A percentile compares a stretch with the other conserved stretches of the same genome.
Evolutionary conservation across 177 flowering plant genomes (phyloP).

Genomic region (Vitis hybrid): DNA sequence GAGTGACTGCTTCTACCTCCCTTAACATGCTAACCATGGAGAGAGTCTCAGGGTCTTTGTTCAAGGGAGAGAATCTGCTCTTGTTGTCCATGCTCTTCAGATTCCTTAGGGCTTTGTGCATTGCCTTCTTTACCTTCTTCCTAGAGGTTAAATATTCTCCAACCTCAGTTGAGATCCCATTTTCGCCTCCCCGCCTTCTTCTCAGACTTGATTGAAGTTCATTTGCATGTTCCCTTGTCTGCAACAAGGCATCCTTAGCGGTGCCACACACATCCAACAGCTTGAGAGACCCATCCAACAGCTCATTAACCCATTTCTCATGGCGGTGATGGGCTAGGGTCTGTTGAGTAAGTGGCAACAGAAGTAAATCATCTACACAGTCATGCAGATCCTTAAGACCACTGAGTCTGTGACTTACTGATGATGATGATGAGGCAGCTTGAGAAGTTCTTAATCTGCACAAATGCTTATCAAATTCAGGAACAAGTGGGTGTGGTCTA

Average conservation of each 20-base stretch:
- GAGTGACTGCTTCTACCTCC: constrained; percentile 30
- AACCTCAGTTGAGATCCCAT: constrained; percentile 10
- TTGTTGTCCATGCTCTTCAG: constrained; percentile 20
- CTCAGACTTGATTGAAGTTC: constrained; percentile 37
- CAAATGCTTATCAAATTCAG: constrained; percentile 19
- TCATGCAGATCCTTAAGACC: constrained; percentile 29
- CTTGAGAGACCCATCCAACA: constrained; percentile 37
- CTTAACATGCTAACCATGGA: constrained; percentile 19
- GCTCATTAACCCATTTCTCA: constrained; percentile 13
- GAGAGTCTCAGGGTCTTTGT: constrained; percentile 16
- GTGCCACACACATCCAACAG: constrained; percentile 32
- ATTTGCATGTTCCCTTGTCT: constrained; percentile 21
- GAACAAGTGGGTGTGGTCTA: constrained; percentile 16
- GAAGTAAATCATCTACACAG: constrained; percentile 28
- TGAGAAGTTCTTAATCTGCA: constrained; percentile 21
- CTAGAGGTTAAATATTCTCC: constrained; percentile 26
- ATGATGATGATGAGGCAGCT: constrained; percentile 26
- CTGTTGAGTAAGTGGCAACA: constrained; percentile 26
- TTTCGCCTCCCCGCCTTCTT: constrained; percentile 23
- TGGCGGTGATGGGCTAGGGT: constrained; percentile 11
- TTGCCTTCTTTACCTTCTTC: constrained; percentile 36
- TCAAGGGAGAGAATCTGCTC: constrained; percentile 1
- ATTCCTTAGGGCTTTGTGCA: constrained; percentile 23
- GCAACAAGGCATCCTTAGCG: constrained; percentile 31
- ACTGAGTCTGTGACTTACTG: constrained; percentile 13